Percentiles rank a stretch among this genome's conserved stretches.
These are phyloP conservation scores for Multifurca ochricompacta DNA, from an alignment of 768 basidiomycete species.

Conservation along the genomic window DNA sequence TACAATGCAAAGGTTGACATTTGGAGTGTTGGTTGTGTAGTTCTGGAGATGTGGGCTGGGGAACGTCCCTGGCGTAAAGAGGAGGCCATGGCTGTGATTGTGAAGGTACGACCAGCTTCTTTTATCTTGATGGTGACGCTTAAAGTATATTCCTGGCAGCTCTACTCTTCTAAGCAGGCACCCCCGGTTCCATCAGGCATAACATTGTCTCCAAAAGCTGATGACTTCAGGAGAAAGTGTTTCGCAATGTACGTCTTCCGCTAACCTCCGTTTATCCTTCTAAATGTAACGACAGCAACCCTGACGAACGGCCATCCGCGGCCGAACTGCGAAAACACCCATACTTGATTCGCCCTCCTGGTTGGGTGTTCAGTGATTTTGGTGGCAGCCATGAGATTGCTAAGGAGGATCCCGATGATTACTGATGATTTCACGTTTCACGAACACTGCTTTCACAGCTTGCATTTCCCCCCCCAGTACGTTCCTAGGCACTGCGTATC, in stretches of 20 bases:
- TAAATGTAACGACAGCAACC: constrained; percentile 45
- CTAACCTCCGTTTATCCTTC: background rate
- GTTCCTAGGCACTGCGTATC: constrained; percentile 6
- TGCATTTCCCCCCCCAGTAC: constrained; percentile 4
- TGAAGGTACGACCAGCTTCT: constrained; percentile 52
- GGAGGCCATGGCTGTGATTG: constrained; percentile 87
- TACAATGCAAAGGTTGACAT: constrained; percentile 98
- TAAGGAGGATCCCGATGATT: constrained; percentile 11
- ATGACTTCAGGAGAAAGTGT: constrained; percentile 83
- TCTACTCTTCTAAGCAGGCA: constrained; percentile 75
- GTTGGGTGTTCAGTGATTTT: constrained; percentile 65
- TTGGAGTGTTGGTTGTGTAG: constrained; percentile 98
- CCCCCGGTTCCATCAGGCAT: constrained; percentile 89
- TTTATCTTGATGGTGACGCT: constrained; percentile 1
- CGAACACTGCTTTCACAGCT: constrained; percentile 11
- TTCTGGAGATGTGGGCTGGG: constrained; percentile 99
- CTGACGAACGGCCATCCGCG: constrained; percentile 74
- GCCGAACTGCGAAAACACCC: constrained; percentile 71
- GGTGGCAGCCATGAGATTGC: constrained; percentile 30
- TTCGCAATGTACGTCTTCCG: constrained; percentile 67
- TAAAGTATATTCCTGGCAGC: constrained; percentile 34
- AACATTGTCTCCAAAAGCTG: constrained; percentile 60
- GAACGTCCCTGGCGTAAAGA: constrained; percentile 89
- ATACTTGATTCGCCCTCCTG: constrained; percentile 64
- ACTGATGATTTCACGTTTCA: constrained; percentile 17